Base-by-base conservation (phyloP, 306 rosid species). In the Dalbergia oliveri region DNA sequence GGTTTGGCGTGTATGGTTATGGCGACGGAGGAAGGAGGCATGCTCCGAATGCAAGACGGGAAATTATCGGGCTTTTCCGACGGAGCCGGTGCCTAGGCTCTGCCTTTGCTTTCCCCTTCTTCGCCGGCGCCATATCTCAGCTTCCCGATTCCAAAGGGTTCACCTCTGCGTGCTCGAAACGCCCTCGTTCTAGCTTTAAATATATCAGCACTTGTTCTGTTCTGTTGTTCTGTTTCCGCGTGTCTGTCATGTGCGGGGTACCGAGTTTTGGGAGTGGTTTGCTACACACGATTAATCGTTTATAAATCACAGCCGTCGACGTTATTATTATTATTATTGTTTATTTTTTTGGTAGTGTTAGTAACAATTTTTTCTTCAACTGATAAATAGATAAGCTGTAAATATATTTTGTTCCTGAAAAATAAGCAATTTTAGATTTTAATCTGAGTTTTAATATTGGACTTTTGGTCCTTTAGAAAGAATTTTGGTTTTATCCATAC, bases 1-100 rank as follows among this genome's bases (percentile, higher is more conserved):
- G 99, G 99, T 84, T 93, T 95, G 62, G 99, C 99, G 86, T 91
- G 99, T 86, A 94, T 85, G 76, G 97, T 87, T 73, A 94, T 83
- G 63, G 99, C 95, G 66, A 94, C 94, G 44, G 97, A 94, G 37
- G 93, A 90, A 18, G 97, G 91, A 90, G 95, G 71, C 73, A 93
- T 57, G 65, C 84, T 72, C n/a, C 97, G 91, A 80, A 92, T 88
- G 84, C 89, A 91, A 3, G 93, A 81, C 16, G 97, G 97, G 61
- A 84, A 85, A 49, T 82, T 69, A 31, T 70, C 71, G 59, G 81
- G 18, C 53, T 87, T 81, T 49, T 13, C 85, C 5, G 78, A 4
- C 75, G 86, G 82, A 26, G 79, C 21, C 43, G 89, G 72, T 56
- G 73, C 86, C 45, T 57, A 7, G 82, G 37, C 19, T 78, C 87